Percentiles rank a stretch among this genome's conserved stretches.
phyloP scores from a whole-genome alignment of 345 rosid species.

The Heritiera fomes region DNA sequence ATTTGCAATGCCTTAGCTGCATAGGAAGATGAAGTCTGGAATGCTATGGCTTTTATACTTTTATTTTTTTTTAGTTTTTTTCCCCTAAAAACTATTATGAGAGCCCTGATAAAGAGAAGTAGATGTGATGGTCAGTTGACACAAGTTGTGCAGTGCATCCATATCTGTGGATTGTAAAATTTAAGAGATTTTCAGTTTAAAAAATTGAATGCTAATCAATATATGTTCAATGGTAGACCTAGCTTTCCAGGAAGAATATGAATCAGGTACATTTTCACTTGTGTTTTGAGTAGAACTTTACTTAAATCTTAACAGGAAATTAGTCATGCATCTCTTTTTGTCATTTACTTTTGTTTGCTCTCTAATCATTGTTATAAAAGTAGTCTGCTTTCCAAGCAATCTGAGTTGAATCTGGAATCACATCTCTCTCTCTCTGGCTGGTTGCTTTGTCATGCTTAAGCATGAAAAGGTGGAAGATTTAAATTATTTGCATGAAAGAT shows the following conservation, averaged over 20 bases:
- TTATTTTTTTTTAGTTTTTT: not conserved
- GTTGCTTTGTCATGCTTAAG: constrained; percentile 3
- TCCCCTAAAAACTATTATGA: not conserved
- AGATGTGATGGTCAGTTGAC: not conserved
- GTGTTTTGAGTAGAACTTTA: not conserved
- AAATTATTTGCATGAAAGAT: not conserved
- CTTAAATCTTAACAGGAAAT: not conserved
- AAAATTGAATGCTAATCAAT: not conserved
- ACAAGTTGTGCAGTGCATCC: too few relatives aligned
- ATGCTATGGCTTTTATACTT: not conserved
- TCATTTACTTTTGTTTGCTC: not conserved
- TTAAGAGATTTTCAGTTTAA: not conserved
- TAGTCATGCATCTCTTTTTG: not conserved
- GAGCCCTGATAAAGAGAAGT: constrained; percentile 4
- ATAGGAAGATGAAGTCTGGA: not conserved
- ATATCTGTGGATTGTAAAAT: not conserved
- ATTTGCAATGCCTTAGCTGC: not conserved
- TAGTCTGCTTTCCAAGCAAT: not conserved
- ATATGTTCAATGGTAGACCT: constrained; percentile 4
- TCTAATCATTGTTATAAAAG: not conserved
- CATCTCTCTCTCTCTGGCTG: not conserved
- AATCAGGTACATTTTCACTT: not conserved
- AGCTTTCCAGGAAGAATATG: not conserved
- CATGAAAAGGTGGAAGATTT: constrained; percentile 1
- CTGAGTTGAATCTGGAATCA: not conserved